Base-by-base conservation (phyloP, 129 eudicot genomes). In the Centrapalus pauciflorus region DNA sequence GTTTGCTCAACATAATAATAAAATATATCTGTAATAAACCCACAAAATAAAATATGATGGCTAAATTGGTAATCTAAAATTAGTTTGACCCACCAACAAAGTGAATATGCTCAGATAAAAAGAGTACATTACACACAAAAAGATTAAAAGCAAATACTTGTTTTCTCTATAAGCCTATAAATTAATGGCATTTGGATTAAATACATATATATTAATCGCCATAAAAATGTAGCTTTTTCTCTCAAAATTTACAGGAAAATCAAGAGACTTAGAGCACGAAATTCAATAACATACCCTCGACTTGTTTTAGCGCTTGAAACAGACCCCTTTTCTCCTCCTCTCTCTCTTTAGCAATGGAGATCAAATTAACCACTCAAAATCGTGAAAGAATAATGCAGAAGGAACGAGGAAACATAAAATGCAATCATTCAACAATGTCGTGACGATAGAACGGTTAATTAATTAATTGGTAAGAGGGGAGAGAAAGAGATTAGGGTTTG, bases 401-500 rank as follows among this genome's bases (percentile, higher is more conserved):
- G 33, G 60, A 41, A 21, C 13, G 20, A 12, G 30, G 38, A 48
- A 33, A 13, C 43, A 27, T 4, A 67, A 43, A 27, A 17, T 33
- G 17, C 17, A 24, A 48, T 5, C 48, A 14, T 33, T 37, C 43
- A 48, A 49, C 32, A 21, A 69, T 74, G 49, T 19, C 10, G 48
- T 16, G 32, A 13, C 5, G 63, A 49, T 33, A 16, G 37, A 34
- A 52, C 19, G 59, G 50, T 43, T 27, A 64, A 45, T 57, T 24
- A 35, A 20, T 19, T 49, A 21, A 48, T 45, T 60, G 67, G 52
- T 71, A 37, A 34, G 69, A 59, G 37, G 74, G 25, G 34, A 20
- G 66, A 60, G 63, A 57, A 23, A 48, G 48, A 64, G 75, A 80
- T 35, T 76, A 72, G 85, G 84, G 80, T 64, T 63, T 61, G 67